phyloP scores from a whole-genome alignment of 2,329 filamentous ascomycete species.

The Albophoma yamanashiensis region DNA sequence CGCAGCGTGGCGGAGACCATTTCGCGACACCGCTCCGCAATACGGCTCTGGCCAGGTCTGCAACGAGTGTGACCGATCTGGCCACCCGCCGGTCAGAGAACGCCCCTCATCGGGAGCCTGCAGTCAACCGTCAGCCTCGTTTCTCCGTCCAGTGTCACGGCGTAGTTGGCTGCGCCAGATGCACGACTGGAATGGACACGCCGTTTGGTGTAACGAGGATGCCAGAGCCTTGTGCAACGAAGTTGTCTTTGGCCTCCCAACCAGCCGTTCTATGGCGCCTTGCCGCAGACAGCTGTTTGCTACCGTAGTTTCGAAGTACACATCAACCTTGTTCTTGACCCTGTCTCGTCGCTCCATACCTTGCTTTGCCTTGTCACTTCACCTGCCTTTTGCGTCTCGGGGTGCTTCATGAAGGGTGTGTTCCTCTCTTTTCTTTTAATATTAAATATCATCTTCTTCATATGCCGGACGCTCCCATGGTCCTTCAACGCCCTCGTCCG shows the following conservation, averaged over 20 bases:
- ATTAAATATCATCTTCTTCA: not conserved
- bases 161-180: not conserved
- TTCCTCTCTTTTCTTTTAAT: no score
- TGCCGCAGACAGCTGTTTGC: not conserved
- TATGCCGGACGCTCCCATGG: no score
- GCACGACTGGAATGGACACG: slow-evolving; percentile 1
- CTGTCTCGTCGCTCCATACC: not conserved
- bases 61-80: not conserved
- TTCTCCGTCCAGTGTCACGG: slow-evolving; percentile 1
- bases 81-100: not conserved
- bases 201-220: not conserved
- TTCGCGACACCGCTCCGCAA: no score
- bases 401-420: not conserved
- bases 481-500: no score
- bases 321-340: not conserved
- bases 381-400: not conserved
- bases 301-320: not conserved
- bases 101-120: not conserved
- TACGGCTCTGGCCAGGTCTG: not conserved
- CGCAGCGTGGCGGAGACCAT: no score
- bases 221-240: not conserved
- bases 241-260: not conserved
- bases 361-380: not conserved
- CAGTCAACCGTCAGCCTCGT: not conserved
- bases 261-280: not conserved